Evolutionary conservation across 768 basidiomycete genomes (phyloP), one percentile per base, ranked within the genome.

Genomic region (Phylloporus sp.): DNA sequence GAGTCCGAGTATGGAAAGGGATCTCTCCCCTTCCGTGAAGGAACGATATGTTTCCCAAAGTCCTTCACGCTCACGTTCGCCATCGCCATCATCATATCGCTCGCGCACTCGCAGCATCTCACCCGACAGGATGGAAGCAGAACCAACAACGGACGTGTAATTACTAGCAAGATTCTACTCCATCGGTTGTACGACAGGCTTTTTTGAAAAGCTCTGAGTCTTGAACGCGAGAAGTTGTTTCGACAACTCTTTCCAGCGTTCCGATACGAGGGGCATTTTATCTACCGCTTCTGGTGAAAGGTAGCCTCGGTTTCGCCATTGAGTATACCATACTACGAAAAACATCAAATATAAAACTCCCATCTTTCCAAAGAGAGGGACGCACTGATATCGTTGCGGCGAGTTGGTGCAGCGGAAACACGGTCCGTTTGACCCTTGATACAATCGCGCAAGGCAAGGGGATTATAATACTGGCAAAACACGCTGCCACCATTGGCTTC

Each of bases 391-490:
- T 94, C 91, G 56, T 82, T 78, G 49, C 90, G 85, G 53, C 88
- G 84, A n/a, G 87, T 91, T 0, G 93, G 93, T 10, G 85, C 84
- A 10, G 93, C 94, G 47, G 80, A 74, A 50, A 78, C 71, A 48
- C 85, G 80, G 63, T 93, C 88, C 18, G 77, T 80, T 27, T 82
- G 78, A 5, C 84, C 84, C 58, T 88, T 82, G 55, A 91, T 69
- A 55, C 82, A 86, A 60, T 93, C 90, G 32, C 84, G 80, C 43
- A 98, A 79, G 1, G 90, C 85, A 29, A 97, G 78, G 18, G 79
- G 70, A 70, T 98, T 98, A 73, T 95, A 93, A 68, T 90, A 95
- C 64, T 91, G 87, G 73, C 93, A 94, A 41, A 87, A 82, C 31
- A 97, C 82, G 43, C 81, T 80, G 23, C 95, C 95, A 22, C 94